These are phyloP conservation scores for Scleromitrula shiraiana DNA, from an alignment of 2,329 filamentous ascomycete genomes.

Conservation along the genomic window DNA sequence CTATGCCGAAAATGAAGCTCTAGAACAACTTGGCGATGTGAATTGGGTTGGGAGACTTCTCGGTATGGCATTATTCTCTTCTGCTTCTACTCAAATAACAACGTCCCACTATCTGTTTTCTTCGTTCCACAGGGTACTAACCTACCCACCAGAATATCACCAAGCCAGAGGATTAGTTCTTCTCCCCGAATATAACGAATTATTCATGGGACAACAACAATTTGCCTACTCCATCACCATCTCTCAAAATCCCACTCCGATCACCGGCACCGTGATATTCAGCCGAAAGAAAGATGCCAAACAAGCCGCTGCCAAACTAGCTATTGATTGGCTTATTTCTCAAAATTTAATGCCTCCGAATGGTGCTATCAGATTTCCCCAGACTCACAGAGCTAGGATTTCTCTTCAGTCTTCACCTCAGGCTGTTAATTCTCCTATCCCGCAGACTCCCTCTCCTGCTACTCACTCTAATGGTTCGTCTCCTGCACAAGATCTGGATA, in stretches of 20 bases:
- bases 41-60: slow-evolving; percentile 28
- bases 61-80: slow-evolving; percentile 13
- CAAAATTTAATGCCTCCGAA: slow-evolving; percentile 24
- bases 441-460: slow-evolving; percentile 5
- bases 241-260: background rate
- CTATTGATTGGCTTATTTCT: slow-evolving; percentile 26
- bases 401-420: too few species aligned
- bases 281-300: slow-evolving; percentile 27
- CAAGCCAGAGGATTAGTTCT: slow-evolving; percentile 11
- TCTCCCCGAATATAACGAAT: background rate
- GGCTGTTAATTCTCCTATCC: too few species aligned
- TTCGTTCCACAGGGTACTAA: too few species aligned
- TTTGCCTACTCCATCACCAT: slow-evolving; percentile 1
- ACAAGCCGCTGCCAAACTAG: slow-evolving; percentile 26
- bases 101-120: too few species aligned
- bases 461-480: background rate
- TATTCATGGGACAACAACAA: background rate
- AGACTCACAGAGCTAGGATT: background rate
- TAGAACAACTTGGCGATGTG: slow-evolving; percentile 19
- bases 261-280: background rate
- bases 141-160: slow-evolving; percentile 27
- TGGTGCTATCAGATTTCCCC: slow-evolving; percentile 23
- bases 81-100: slow-evolving; percentile 1
- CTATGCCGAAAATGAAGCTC: slow-evolving; percentile 13
- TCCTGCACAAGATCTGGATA: background rate